Evolutionary conservation across 1,284 basidiomycete genomes (phyloP), one percentile per base, ranked within the genome.

Genomic region (Gomphus bonarii): DNA sequence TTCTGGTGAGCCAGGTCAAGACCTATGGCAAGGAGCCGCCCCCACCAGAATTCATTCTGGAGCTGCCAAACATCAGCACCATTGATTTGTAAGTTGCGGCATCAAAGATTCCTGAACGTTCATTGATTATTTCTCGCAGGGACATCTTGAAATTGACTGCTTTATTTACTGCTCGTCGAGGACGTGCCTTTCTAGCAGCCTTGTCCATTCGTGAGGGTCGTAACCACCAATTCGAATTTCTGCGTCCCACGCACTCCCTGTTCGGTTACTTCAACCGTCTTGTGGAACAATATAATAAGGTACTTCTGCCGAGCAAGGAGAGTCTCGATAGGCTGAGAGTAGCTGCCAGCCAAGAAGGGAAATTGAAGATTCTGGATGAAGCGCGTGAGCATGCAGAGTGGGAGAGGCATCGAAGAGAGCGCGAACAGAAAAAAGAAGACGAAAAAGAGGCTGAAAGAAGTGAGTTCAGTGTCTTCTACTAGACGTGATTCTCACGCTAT

Each of bases 151-250:
- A 93, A 66, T 77, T 98, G 51, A 98, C 97, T 1, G 97, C 97
- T 7, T 79, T 99, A 28, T 97, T 97, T 73, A 94, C 94, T 25
- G 97, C 97, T 30, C 87, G 89, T 20, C 83, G 93, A 55, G 97
- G 97, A 2, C 84, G 88, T 30, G 77, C 79, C 22, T 99, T 99
- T 74, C 82, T 97, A 12, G 81, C 85, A 5, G 79, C 85, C 8
- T 82, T 99, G 28, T 91, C 91, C 4, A 76, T 82, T n/a, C 81
- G 85, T 52, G 97, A 99, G 73, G 88, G 88, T 16, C 82, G 91
- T 38, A 99, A 98, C 72, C 97, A 92, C 68, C 95, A 99, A 66
- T 99, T 99, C 67, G 97, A 98, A 69, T 99, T 99, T 70, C 77
- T 99, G 53, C 82, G 92, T 48, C 97, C 95, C 3, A 91, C 85